Base-by-base conservation (phyloP, 805 yeast genomes). In the Saccharomycopsis oosterbeekiorum region DNA sequence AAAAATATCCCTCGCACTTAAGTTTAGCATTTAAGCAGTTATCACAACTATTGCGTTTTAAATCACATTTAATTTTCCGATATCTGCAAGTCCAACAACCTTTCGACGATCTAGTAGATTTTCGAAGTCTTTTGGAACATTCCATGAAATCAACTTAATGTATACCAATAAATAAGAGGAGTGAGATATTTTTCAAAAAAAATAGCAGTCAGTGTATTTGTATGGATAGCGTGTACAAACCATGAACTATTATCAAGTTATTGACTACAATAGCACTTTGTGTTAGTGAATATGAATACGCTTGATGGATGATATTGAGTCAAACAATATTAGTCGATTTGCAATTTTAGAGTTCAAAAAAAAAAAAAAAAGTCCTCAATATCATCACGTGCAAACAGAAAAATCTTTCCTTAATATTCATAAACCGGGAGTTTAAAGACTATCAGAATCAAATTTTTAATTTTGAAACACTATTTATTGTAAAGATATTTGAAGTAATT, bases 81-180 rank as follows among this genome's bases (percentile, higher is more conserved):
- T 41, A 40, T 37, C 62, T 40, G 57, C 62, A 60, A 12, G 60
- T 56, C 60, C 60, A 57, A 60, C 60, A 60, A n/a, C 60, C 60
- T n/a, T 42, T 42, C 24, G 55, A 60, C 2, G 55, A 14, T 47
- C 63, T 51, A 3, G 55, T 57, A 12, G 43, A 24, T 24, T 39
- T 42, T 55, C 34, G 37, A 4, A 21, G 53, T 47, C 26, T 19
- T 11, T 21, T 47, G 34, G n/a, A 19, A 47, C 53, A 47, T 47
- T 21, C 53, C 53, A 47, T 47, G 53, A 47, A 47, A 24, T 11
- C 3, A 42, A 42, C 34, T 29, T 37, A 37, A 37, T 37, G 15
- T 12, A 36, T 37, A 37, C 9, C 41, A 12, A 37, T 37, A 37
- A 37, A 11, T 12, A 14, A 37, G 5, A 12, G 5, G 9, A 4